These are phyloP conservation scores for Torulaspora pretoriensis DNA, from an alignment of 1,139 yeast genomes.

Conservation along the genomic window DNA sequence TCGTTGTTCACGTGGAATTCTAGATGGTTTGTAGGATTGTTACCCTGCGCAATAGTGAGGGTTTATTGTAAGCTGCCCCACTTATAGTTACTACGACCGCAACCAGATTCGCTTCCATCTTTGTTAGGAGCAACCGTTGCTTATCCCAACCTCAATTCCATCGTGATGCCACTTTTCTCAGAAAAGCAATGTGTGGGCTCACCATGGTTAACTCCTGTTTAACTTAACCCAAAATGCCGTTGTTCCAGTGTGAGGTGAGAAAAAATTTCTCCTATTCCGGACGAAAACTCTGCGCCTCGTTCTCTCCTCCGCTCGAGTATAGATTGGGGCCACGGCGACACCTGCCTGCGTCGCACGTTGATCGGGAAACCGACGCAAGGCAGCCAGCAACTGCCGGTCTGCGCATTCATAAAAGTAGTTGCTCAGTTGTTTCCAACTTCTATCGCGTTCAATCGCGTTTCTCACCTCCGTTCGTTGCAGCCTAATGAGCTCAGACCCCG, in stretches of 20 bases:
- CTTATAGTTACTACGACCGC: too few relatives aligned
- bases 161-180: too few relatives aligned
- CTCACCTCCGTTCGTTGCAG: neutral
- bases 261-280: neutral
- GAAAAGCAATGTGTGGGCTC: too few relatives aligned
- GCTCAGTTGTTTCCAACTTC: neutral
- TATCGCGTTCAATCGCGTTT: neutral
- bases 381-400: slow-evolving; percentile 1
- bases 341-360: slow-evolving; percentile 5
- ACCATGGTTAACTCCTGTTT: too few relatives aligned
- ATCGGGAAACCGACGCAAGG: slow-evolving; percentile 1
- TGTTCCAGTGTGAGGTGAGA: neutral
- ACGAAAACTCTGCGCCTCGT: neutral
- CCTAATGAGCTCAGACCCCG: neutral
- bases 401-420: neutral
- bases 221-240: neutral
- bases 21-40: too few relatives aligned
- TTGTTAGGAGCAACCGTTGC: too few relatives aligned
- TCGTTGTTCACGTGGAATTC: too few relatives aligned
- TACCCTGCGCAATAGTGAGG: too few relatives aligned
- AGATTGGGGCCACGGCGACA: slow-evolving; percentile 2
- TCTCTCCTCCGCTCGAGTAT: slow-evolving; percentile 1
- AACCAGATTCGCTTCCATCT: too few relatives aligned
- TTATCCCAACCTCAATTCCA: too few relatives aligned
- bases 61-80: too few relatives aligned